These are phyloP conservation scores for Boletus huronensis DNA, from an alignment of 768 basidiomycete genomes.

Conservation along the genomic window DNA sequence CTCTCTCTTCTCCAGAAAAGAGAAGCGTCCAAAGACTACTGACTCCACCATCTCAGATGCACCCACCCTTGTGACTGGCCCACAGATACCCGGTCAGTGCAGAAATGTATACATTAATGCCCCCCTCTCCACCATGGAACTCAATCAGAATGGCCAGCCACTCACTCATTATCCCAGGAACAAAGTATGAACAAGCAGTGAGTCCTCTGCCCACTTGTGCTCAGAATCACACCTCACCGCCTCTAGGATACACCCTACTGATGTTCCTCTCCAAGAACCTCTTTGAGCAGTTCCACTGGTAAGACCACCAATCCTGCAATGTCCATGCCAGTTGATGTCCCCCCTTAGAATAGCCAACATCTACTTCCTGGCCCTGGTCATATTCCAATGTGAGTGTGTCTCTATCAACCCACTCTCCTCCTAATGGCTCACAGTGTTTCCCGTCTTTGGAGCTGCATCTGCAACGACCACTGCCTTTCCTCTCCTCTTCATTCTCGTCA, in stretches of 20 bases:
- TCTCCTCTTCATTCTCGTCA: conserved; percentile 77
- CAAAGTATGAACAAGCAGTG: conserved; percentile 92
- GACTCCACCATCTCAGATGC: conserved; percentile 31
- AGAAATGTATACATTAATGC: conserved; percentile 82
- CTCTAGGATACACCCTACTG: conserved; percentile 80
- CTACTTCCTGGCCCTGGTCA: conserved; percentile 82
- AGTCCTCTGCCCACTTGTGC: conserved; percentile 30
- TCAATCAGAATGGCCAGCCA: conserved; percentile 74
- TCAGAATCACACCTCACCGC: background rate
- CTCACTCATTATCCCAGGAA: conserved; percentile 78
- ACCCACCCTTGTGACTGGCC: conserved; percentile 10
- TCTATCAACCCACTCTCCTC: background rate
- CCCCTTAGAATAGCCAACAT: too few relatives aligned
- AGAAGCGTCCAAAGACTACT: conserved; percentile 40
- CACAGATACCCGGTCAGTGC: conserved; percentile 48
- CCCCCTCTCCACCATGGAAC: conserved; percentile 59
- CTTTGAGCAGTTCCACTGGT: conserved; percentile 92
- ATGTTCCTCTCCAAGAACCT: conserved; percentile 94
- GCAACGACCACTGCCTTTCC: conserved; percentile 82
- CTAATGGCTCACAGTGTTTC: conserved; percentile 57
- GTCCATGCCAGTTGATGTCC: background rate
- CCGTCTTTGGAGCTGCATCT: conserved; percentile 85
- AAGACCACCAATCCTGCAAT: conserved; percentile 15
- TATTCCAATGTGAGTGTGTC: conserved; percentile 62
- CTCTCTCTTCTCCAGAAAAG: conserved; percentile 56